Base-by-base conservation (phyloP, 1,284 basidiomycete species). In the Schizopora paradoxa region DNA sequence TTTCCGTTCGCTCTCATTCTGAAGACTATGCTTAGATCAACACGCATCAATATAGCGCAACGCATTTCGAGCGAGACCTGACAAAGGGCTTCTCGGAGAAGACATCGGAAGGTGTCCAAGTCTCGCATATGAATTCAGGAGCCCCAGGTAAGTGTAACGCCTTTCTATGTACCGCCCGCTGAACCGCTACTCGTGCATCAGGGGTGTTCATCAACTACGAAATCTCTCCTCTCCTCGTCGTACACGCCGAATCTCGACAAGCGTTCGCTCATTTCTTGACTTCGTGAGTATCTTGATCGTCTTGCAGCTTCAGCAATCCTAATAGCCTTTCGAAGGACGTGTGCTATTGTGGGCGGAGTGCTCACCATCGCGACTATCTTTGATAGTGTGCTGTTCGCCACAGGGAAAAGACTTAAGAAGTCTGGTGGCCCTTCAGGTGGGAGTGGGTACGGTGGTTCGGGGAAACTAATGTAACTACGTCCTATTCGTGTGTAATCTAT, bases 251-350 rank as follows among this genome's bases (percentile, higher is more conserved):
- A 62, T 85, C 77, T 31, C 78, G 92, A 47, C 91, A 96, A 66
- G 90, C 90, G 1, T 94, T 99, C 62, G 92, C 94, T 5, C 96
- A 98, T 67, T 98, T 99, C 74, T 67, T 98, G 31, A 96, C 93
- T 28, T 95, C 91, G 87, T 93, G 56, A 62, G 91, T 77, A 13
- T 26, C 37, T 36, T 45, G 16, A 41, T 47, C 21, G 27, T 42
- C 21, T 49, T 18, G 16, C 27, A 41, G 19, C 38, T 27, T 45
- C n/a, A n/a, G n/a, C n/a, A n/a, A n/a, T n/a, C n/a, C n/a, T n/a
- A n/a, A n/a, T n/a, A n/a, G n/a, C n/a, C n/a, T 39, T 42, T 29
- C 42, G 27, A 54, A 94, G 91, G 55, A 95, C 94, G 16, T 98
- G 94, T 60, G 96, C 96, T 3, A 97, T 99, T 58, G 83, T 99